Conservation (phyloP, 345 rosid species). For the Eucalyptus rudis region DNA sequence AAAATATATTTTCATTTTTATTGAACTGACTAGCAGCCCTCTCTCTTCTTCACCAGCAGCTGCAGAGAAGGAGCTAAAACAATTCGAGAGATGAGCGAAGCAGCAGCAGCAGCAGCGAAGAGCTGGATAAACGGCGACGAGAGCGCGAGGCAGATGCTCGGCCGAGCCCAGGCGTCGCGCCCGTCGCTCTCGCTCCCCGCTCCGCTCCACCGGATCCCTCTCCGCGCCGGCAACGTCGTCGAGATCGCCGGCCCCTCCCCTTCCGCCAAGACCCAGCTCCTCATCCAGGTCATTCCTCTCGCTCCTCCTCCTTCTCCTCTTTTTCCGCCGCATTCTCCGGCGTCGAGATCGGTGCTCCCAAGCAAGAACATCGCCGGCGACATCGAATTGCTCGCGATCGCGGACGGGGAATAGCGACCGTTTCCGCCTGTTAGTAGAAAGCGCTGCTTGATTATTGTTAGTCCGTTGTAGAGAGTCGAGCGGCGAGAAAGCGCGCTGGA, state of each 20-base stretch:
- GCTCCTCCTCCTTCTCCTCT: neutral
- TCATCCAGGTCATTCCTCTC: slow-evolving; percentile 24
- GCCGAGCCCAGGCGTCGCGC: slow-evolving; percentile 29
- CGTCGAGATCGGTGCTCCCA: neutral
- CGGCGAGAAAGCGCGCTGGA: neutral
- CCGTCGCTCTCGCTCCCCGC: slow-evolving; percentile 29
- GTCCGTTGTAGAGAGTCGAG: neutral
- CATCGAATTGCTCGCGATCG: neutral
- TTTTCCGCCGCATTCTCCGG: neutral
- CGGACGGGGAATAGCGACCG: neutral
- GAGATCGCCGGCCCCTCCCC: slow-evolving; percentile 66
- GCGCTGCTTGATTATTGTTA: neutral
- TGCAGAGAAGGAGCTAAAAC: neutral
- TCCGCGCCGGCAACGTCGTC: slow-evolving; percentile 56
- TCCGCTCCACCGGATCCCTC: slow-evolving; percentile 52
- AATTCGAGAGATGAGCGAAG: neutral
- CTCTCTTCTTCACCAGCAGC: neutral
- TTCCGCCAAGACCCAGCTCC: slow-evolving; percentile 61
- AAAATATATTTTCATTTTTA: neutral
- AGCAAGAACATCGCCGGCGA: neutral
- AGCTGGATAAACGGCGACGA: slow-evolving; percentile 53
- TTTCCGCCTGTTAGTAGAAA: neutral
- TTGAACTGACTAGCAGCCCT: neutral
- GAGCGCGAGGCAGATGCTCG: slow-evolving; percentile 45
- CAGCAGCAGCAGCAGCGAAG: neutral